Percentiles rank a stretch among this genome's conserved stretches.
Evolutionary conservation across 306 rosid species (phyloP).

Genomic region (Sophora flavescens): DNA sequence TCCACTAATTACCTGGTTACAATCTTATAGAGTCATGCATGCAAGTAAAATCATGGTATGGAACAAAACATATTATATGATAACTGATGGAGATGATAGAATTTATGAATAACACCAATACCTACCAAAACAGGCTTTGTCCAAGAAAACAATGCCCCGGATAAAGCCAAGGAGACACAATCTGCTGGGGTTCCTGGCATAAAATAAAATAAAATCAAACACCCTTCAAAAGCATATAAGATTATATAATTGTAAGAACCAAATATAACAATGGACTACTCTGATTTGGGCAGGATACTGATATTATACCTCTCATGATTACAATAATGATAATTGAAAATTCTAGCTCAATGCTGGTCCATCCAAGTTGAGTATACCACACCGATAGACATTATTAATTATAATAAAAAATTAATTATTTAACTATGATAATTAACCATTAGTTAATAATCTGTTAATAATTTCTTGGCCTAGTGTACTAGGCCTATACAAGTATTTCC

Average conservation of each 20-base stretch:
- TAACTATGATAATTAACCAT: too few species aligned
- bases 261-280: background rate
- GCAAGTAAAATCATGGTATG: background rate
- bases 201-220: background rate
- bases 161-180: constrained; percentile 67
- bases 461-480: too few species aligned
- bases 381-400: too few species aligned
- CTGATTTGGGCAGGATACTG: too few species aligned
- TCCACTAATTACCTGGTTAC: constrained; percentile 63
- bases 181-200: constrained; percentile 63
- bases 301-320: background rate
- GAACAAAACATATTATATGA: too few species aligned
- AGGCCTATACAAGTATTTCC: too few species aligned
- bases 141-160: constrained; percentile 69
- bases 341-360: too few species aligned
- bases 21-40: background rate
- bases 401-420: too few species aligned
- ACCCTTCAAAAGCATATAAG: background rate
- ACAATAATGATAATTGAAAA: background rate
- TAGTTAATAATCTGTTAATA: too few species aligned
- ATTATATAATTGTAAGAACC: too few species aligned
- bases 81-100: background rate
- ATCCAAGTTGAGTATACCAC: too few species aligned
- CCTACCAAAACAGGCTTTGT: constrained; percentile 62
- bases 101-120: background rate